A percentile compares a stretch with the other conserved stretches of the same genome.
phyloP scores from a whole-genome alignment of 345 rosid genomes.

The Carallia pectinifolia region DNA sequence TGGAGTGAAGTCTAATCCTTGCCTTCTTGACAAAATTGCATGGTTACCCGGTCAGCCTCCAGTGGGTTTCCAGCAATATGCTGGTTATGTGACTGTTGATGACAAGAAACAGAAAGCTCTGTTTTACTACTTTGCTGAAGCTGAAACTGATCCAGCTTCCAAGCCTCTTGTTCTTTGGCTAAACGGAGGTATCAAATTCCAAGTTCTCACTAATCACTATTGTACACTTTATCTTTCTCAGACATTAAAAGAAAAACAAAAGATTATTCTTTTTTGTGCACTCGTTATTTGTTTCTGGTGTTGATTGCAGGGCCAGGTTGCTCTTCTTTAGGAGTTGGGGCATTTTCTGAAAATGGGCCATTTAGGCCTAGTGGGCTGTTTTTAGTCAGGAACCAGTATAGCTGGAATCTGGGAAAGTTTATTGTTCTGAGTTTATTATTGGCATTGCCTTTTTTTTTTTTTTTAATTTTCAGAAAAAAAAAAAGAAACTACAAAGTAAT shows the following conservation, averaged over 20 bases:
- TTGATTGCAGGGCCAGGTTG: conserved; percentile 81
- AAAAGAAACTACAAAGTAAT: conserved; percentile 1
- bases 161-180: conserved; percentile 98
- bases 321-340: conserved; percentile 95
- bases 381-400: conserved; percentile 69
- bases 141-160: conserved; percentile 66
- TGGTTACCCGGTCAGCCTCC: conserved; percentile 83
- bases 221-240: too few species aligned
- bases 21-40: conserved; percentile 45
- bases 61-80: conserved; percentile 70
- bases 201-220: background rate
- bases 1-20: conserved; percentile 34
- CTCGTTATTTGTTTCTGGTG: conserved; percentile 1
- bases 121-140: conserved; percentile 95
- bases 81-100: conserved; percentile 86
- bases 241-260: background rate
- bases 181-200: conserved; percentile 68
- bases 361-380: conserved; percentile 84
- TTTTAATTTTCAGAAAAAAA: background rate
- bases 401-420: conserved; percentile 83
- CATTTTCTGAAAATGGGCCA: conserved; percentile 95
- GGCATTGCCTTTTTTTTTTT: background rate
- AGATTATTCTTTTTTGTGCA: background rate
- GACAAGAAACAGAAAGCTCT: conserved; percentile 65
- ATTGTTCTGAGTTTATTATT: background rate